These are phyloP conservation scores for Trichoderma simmonsii DNA, from an alignment of 2,329 filamentous ascomycete species.

Conservation along the genomic window DNA sequence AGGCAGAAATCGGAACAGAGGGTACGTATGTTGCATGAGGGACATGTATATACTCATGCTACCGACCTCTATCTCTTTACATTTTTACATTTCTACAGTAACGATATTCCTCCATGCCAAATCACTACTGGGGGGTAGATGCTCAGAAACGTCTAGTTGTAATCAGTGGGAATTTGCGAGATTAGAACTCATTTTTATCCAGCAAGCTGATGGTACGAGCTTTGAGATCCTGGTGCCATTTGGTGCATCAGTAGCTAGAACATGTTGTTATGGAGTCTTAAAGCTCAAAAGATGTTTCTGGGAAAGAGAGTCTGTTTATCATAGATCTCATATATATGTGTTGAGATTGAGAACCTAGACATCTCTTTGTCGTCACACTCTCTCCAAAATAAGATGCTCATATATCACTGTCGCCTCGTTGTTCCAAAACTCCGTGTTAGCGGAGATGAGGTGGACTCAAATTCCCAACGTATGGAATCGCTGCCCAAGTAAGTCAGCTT, in stretches of 20 bases:
- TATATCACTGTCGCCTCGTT: too few relatives aligned
- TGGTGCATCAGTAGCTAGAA: neutral
- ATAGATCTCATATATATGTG: neutral
- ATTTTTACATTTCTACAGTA: neutral
- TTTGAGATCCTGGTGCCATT: neutral
- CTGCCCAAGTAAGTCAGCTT: too few relatives aligned
- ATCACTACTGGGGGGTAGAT: neutral
- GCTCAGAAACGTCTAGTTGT: neutral
- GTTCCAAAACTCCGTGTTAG: too few relatives aligned
- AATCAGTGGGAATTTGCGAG: neutral
- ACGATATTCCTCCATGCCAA: neutral
- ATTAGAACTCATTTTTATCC: neutral
- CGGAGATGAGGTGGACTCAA: too few relatives aligned
- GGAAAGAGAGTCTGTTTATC: neutral
- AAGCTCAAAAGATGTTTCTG: neutral
- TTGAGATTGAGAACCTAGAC: too few relatives aligned
- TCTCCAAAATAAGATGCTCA: too few relatives aligned
- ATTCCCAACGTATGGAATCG: too few relatives aligned
- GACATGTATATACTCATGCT: neutral
- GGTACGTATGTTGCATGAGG: neutral
- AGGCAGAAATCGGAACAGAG: neutral
- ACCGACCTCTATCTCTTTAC: neutral
- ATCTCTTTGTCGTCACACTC: too few relatives aligned
- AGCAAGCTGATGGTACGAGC: neutral
- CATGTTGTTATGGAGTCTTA: neutral